A percentile compares a stretch with the other conserved stretches of the same genome.
These are phyloP conservation scores for Jackrogersella minutella DNA, from an alignment of 495 filamentous ascomycete species.

Conservation along the genomic window DNA sequence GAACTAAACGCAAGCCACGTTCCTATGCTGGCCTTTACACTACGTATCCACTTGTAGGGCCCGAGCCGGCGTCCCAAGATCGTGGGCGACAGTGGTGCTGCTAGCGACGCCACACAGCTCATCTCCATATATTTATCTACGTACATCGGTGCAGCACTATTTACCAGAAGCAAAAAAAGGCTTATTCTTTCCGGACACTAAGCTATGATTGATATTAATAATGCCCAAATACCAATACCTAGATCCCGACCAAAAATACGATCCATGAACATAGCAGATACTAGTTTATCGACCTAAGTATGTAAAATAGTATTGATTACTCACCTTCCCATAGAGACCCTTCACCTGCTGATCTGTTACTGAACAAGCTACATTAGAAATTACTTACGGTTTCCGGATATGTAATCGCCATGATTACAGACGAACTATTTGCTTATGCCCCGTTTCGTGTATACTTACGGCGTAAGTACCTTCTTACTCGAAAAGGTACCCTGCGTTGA, in stretches of 20 bases:
- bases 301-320: conserved; percentile 18
- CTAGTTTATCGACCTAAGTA: not conserved
- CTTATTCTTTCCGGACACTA: not conserved
- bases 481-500: conserved; percentile 15
- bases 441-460: not conserved
- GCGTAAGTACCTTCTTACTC: not conserved
- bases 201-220: too few relatives aligned
- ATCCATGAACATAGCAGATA: not conserved
- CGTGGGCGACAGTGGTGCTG: conserved; percentile 3
- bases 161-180: not conserved
- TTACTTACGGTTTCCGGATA: conserved; percentile 17
- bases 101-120: conserved; percentile 16
- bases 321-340: not conserved
- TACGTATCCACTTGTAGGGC: conserved; percentile 31
- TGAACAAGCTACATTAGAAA: conserved; percentile 14
- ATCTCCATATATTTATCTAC: not conserved
- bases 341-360: conserved; percentile 16
- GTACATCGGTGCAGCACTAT: not conserved
- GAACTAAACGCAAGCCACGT: too few relatives aligned
- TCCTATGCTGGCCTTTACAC: not conserved
- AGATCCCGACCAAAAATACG: too few relatives aligned
- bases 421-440: not conserved
- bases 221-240: too few relatives aligned
- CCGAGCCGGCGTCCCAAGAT: not conserved
- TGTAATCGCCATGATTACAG: conserved; percentile 35